These are phyloP conservation scores for Candida orba DNA, from an alignment of 805 yeast genomes.

Conservation along the genomic window DNA sequence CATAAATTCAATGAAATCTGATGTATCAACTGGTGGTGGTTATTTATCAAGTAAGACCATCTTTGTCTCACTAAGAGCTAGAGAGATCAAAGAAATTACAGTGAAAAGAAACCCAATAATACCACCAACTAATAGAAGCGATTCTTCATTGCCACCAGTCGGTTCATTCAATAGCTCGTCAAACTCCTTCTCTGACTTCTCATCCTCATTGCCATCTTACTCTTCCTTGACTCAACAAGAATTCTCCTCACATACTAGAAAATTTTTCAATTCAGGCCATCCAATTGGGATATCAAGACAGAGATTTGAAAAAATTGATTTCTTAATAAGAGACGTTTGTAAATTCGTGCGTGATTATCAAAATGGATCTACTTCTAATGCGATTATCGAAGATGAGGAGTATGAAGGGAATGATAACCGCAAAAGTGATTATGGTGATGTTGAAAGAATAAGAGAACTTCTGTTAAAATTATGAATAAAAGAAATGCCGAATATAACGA, in stretches of 20 bases:
- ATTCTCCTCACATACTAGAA: not conserved
- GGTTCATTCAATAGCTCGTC: not conserved
- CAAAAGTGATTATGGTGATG: not conserved
- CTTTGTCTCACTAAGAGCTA: conserved; percentile 28
- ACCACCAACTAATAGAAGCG: not conserved
- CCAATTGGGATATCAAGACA: not conserved
- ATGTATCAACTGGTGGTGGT: conserved; percentile 26
- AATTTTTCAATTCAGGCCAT: conserved; percentile 4
- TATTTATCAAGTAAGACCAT: conserved; percentile 19
- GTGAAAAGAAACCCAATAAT: conserved; percentile 13
- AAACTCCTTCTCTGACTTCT: not conserved
- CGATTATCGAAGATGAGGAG: not conserved
- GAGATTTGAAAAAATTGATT: not conserved
- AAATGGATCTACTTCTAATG: not conserved
- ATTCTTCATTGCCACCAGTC: not conserved
- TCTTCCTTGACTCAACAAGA: not conserved
- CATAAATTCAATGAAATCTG: conserved; percentile 45
- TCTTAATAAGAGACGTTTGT: conserved; percentile 4
- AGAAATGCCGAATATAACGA: too few relatives aligned
- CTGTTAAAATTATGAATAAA: not conserved
- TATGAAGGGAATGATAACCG: not conserved
- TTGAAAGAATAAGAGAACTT: conserved; percentile 1
- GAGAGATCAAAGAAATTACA: conserved; percentile 31
- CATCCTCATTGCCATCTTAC: too few relatives aligned
- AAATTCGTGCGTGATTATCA: conserved; percentile 3